These are phyloP conservation scores for Lathyrus tuberosus DNA, from an alignment of 306 rosid genomes.

Conservation along the genomic window DNA sequence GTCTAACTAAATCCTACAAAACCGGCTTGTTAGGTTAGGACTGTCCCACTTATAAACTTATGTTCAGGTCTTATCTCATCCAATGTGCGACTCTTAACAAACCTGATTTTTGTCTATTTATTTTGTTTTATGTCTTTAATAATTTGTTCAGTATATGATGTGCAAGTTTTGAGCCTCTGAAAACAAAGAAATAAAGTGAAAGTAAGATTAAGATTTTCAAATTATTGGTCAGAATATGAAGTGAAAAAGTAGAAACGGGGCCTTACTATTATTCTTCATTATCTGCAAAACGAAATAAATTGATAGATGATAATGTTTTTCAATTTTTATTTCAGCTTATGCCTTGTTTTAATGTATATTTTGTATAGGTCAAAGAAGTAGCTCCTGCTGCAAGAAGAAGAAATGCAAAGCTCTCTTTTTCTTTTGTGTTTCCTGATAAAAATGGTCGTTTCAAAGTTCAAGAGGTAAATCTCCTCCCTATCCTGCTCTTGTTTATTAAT, in stretches of 20 bases:
- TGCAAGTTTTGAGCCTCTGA: not conserved
- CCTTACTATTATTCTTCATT: no score
- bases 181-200: constrained; percentile 9
- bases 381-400: constrained; percentile 92
- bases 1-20: no score
- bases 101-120: not conserved
- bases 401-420: constrained; percentile 87
- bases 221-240: not conserved
- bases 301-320: not conserved
- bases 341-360: constrained; percentile 7
- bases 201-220: constrained; percentile 1
- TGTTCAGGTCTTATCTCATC: no score
- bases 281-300: not conserved
- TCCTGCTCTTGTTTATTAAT: not conserved
- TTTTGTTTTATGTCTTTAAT: not conserved
- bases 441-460: constrained; percentile 78
- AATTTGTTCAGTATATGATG: not conserved
- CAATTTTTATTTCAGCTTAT: not conserved
- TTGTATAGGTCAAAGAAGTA: constrained; percentile 84
- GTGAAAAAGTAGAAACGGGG: not conserved
- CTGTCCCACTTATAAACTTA: no score
- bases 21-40: no score
- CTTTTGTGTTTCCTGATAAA: constrained; percentile 95
- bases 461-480: constrained; percentile 54
- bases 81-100: not conserved